Conservation (phyloP, 2,329 filamentous ascomycete species). For the Allantophomopsis lycopodina region DNA sequence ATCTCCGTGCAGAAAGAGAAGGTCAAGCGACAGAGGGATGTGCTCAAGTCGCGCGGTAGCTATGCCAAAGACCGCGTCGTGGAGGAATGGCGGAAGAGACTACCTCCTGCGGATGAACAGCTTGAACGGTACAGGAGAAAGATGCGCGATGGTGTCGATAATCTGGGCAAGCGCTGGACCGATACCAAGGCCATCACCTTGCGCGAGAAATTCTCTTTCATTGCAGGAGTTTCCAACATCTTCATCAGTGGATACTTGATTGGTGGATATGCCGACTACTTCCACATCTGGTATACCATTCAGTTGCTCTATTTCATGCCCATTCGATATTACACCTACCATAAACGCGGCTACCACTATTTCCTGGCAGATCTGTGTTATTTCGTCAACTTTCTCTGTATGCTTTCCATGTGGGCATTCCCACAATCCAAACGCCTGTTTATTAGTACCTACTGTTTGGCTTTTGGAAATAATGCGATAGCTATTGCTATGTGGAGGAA, state of each 20-base stretch:
- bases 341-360: conserved; percentile 86
- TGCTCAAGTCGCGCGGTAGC: conserved; percentile 59
- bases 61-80: conserved; percentile 81
- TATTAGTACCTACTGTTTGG: conserved; percentile 81
- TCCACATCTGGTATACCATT: conserved; percentile 83
- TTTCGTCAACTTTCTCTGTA: conserved; percentile 81
- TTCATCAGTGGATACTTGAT: conserved; percentile 93
- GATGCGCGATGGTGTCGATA: conserved; percentile 82
- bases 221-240: conserved; percentile 91
- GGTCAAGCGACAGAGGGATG: conserved; percentile 71
- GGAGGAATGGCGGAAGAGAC: conserved; percentile 78
- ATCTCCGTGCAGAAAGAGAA: conserved; percentile 74
- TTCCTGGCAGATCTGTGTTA: conserved; percentile 96
- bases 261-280: conserved; percentile 70
- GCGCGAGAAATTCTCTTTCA: conserved; percentile 91
- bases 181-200: conserved; percentile 78
- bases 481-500: conserved; percentile 99
- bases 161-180: conserved; percentile 74
- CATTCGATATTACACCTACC: conserved; percentile 84
- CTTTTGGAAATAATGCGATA: conserved; percentile 92
- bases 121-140: conserved; percentile 79
- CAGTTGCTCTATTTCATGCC: conserved; percentile 96
- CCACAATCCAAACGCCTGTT: conserved; percentile 83
- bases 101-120: conserved; percentile 82
- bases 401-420: conserved; percentile 81